phyloP scores from a whole-genome alignment of 495 filamentous ascomycete species.

The Endocarpon pusillum region DNA sequence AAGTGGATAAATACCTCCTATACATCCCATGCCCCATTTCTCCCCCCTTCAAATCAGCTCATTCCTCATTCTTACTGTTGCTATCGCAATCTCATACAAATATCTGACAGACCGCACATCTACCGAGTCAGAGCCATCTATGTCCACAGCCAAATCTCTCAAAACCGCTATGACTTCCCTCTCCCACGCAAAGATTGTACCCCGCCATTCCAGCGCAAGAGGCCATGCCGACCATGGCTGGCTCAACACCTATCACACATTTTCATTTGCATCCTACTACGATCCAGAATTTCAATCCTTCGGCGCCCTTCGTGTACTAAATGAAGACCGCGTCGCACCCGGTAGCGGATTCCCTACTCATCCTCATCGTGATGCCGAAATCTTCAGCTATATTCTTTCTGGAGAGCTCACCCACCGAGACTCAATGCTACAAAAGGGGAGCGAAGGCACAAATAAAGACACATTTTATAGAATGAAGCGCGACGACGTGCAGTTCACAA shows the following conservation, averaged over 20 bases:
- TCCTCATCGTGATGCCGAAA: conserved; percentile 65
- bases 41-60: background rate
- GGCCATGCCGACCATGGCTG: conserved; percentile 66
- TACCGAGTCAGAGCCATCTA: background rate
- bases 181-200: conserved; percentile 42
- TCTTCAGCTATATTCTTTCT: conserved; percentile 65
- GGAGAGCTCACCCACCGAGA: conserved; percentile 74
- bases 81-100: conserved; percentile 1
- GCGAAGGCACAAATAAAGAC: conserved; percentile 34
- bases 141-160: background rate
- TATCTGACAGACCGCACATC: background rate
- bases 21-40: background rate
- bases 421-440: conserved; percentile 44
- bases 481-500: conserved; percentile 73
- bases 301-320: conserved; percentile 59
- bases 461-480: conserved; percentile 55
- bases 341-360: conserved; percentile 63
- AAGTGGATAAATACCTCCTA: background rate
- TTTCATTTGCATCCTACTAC: conserved; percentile 61
- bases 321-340: conserved; percentile 61
- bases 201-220: conserved; percentile 40
- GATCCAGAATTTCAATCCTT: conserved; percentile 45
- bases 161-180: conserved; percentile 30
- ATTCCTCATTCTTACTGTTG: background rate
- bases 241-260: conserved; percentile 74